A percentile compares a stretch with the other conserved stretches of the same genome.
Conservation (phyloP, 306 rosid genomes). For the Oxytropis ochrocephala region DNA sequence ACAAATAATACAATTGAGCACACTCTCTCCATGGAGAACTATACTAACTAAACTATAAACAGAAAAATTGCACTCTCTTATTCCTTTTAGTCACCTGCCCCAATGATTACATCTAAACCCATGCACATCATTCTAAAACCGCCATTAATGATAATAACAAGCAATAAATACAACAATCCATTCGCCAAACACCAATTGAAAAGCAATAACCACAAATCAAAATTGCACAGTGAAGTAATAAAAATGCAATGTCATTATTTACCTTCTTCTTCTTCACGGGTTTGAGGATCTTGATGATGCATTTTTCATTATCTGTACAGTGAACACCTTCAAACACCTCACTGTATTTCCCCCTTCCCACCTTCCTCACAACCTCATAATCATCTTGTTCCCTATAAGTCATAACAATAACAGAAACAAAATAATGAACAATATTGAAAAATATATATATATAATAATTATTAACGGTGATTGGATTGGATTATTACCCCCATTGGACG, state of each 20-base stretch:
- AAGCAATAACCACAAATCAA: background rate
- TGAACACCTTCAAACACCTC: constrained; percentile 82
- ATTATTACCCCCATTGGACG: constrained; percentile 73
- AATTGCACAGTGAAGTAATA: background rate
- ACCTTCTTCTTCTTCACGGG: constrained; percentile 86
- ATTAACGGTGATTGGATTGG: background rate
- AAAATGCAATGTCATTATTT: background rate
- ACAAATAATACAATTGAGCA: background rate
- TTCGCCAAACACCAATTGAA: background rate
- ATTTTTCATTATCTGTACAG: constrained; percentile 62
- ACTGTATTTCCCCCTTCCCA: constrained; percentile 84
- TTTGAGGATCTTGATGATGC: constrained; percentile 69
- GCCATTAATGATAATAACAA: background rate
- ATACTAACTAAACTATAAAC: background rate
- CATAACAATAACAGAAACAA: background rate
- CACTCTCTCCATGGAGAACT: background rate
- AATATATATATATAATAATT: background rate
- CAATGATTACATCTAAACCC: background rate
- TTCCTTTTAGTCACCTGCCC: background rate
- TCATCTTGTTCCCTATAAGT: constrained; percentile 72
- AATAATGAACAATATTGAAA: background rate
- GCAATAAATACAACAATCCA: background rate
- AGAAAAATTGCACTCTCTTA: background rate
- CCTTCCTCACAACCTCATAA: constrained; percentile 74
- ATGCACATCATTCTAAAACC: background rate